These are phyloP conservation scores for Rhododendron henanense DNA, from an alignment of 148 eudicot species.

Conservation along the genomic window DNA sequence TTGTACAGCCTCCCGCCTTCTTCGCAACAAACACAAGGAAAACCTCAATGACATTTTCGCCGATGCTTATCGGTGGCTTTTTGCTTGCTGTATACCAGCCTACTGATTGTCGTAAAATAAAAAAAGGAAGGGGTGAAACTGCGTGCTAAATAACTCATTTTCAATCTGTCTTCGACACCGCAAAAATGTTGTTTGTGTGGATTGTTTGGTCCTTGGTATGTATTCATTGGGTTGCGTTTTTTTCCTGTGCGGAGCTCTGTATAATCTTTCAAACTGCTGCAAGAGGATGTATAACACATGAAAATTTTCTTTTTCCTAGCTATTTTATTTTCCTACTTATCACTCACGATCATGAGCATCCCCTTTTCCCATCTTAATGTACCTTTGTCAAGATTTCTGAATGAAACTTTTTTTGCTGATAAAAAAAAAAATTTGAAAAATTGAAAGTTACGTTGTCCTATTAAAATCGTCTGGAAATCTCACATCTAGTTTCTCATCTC, in stretches of 20 bases:
- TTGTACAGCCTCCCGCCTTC: conserved; percentile 57
- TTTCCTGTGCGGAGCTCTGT: not conserved
- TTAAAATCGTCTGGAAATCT: no score
- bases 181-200: not conserved
- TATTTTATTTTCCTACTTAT: no score
- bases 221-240: not conserved
- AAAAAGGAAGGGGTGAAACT: not conserved
- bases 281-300: not conserved
- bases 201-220: not conserved
- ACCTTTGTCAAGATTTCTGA: no score
- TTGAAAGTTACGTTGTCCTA: no score
- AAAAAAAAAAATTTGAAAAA: no score
- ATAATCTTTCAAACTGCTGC: not conserved
- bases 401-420: no score
- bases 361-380: no score
- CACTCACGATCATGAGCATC: no score
- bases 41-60: conserved; percentile 14
- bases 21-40: conserved; percentile 30
- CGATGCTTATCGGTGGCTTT: not conserved
- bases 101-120: not conserved
- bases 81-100: not conserved
- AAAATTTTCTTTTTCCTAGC: not conserved
- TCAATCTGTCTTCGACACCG: not conserved
- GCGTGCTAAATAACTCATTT: conserved; percentile 10
- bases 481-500: no score